phyloP scores from a whole-genome alignment of 2,329 filamentous ascomycete genomes.

The Teratosphaeriaceae sp. region DNA sequence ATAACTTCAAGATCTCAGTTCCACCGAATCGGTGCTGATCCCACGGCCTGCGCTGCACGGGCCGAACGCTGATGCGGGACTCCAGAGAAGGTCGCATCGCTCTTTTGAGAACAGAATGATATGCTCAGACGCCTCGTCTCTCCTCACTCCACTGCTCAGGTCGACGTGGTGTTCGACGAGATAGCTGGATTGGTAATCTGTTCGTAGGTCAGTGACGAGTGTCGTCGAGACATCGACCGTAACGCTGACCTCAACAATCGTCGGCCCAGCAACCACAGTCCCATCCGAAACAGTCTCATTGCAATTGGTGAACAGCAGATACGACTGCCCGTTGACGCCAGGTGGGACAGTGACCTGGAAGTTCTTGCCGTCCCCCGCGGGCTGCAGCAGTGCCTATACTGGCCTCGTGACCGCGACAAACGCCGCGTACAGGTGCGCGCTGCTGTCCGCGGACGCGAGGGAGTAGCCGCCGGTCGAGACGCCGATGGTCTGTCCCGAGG shows the following conservation, averaged over 20 bases:
- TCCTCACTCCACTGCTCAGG: too few species aligned
- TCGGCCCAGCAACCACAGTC: constrained; percentile 18
- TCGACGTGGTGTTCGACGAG: background rate
- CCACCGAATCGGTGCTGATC: too few species aligned
- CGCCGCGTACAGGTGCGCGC: constrained; percentile 14
- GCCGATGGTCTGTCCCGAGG: constrained; percentile 8
- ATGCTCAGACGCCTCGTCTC: too few species aligned
- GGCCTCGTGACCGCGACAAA: constrained; percentile 8
- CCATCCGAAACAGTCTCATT: constrained; percentile 12
- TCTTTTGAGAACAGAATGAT: too few species aligned
- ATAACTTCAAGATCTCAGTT: too few species aligned
- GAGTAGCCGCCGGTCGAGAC: constrained; percentile 11
- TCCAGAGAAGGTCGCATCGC: too few species aligned
- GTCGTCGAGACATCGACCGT: too few species aligned
- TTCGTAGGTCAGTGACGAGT: background rate
- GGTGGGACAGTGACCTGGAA: constrained; percentile 18
- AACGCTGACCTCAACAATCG: constrained; percentile 16
- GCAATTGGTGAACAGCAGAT: constrained; percentile 18
- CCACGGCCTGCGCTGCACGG: too few species aligned
- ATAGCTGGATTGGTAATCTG: constrained; percentile 1
- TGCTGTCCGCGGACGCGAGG: constrained; percentile 7
- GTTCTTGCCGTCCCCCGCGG: constrained; percentile 11
- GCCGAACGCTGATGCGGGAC: too few species aligned
- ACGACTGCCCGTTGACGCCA: constrained; percentile 18
- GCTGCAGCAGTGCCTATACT: constrained; percentile 9